phyloP scores from a whole-genome alignment of 331 rosid species.

The Phaseolus coccineus region DNA sequence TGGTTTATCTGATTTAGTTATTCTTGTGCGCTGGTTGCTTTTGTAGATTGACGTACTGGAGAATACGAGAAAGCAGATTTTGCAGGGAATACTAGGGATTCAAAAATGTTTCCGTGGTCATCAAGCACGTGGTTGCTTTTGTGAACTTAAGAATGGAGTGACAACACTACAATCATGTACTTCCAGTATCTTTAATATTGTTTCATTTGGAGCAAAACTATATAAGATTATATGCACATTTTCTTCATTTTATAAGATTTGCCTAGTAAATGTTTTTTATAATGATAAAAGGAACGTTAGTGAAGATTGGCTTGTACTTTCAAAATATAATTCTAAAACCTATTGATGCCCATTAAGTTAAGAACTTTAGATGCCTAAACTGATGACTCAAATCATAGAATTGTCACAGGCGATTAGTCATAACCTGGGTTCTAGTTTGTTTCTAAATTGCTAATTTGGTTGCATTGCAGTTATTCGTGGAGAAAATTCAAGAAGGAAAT shows the following conservation, averaged over 20 bases:
- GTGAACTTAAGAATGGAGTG: conserved; percentile 63
- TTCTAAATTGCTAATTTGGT: conserved; percentile 26
- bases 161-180: conserved; percentile 72
- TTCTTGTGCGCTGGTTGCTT: conserved; percentile 43
- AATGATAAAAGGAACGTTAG: conserved; percentile 1
- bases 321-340: conserved; percentile 26
- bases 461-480: conserved; percentile 72
- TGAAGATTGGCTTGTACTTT: conserved; percentile 15
- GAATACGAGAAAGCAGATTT: conserved; percentile 65
- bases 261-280: conserved; percentile 19
- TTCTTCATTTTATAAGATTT: conserved; percentile 31
- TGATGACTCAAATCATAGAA: conserved; percentile 36
- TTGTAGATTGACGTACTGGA: conserved; percentile 76
- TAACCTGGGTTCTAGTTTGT: conserved; percentile 22
- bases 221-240: conserved; percentile 17
- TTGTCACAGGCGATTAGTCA: conserved; percentile 11
- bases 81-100: conserved; percentile 64
- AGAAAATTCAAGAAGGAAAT: conserved; percentile 65
- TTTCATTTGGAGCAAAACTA: conserved; percentile 37
- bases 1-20: conserved; percentile 50
- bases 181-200: conserved; percentile 41
- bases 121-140: conserved; percentile 60
- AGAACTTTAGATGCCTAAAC: conserved; percentile 20
- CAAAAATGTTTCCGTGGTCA: conserved; percentile 86
- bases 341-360: conserved; percentile 11